These are phyloP conservation scores for Cydonia oblonga DNA, from an alignment of 331 rosid species.

Conservation along the genomic window DNA sequence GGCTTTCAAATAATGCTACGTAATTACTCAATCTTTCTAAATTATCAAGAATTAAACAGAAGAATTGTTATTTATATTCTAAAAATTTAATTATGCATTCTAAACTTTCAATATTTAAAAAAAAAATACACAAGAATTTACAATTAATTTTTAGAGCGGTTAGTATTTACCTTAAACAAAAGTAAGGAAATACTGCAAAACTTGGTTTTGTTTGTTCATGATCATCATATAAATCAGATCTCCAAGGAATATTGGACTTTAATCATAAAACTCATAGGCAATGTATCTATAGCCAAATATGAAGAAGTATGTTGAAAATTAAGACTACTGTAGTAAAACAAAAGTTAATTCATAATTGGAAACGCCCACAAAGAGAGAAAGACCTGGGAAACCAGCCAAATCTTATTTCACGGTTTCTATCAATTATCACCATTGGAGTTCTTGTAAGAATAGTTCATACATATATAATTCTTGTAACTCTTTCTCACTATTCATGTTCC, in stretches of 20 bases:
- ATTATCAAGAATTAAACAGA: too few relatives aligned
- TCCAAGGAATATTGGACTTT: background rate
- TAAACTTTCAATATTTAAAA: background rate
- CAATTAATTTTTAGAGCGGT: too few relatives aligned
- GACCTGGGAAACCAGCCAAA: constrained; percentile 44
- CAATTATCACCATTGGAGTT: constrained; percentile 13
- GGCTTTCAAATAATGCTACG: background rate
- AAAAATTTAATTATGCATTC: too few relatives aligned
- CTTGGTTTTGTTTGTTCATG: background rate
- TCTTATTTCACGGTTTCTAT: constrained; percentile 20
- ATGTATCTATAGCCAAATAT: background rate
- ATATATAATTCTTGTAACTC: constrained; percentile 5
- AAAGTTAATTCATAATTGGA: background rate
- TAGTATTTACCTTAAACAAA: background rate
- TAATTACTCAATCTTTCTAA: background rate
- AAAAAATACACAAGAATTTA: too few relatives aligned
- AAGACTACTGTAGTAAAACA: background rate
- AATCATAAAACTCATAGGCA: background rate
- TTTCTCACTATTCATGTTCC: constrained; percentile 12
- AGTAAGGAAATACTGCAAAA: background rate
- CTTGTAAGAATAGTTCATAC: constrained; percentile 23
- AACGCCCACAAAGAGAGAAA: background rate
- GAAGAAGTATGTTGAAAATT: background rate
- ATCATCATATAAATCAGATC: background rate
- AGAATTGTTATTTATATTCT: too few relatives aligned